Base-by-base conservation (phyloP, 75 land plant genomes). In the Pinus taeda region DNA sequence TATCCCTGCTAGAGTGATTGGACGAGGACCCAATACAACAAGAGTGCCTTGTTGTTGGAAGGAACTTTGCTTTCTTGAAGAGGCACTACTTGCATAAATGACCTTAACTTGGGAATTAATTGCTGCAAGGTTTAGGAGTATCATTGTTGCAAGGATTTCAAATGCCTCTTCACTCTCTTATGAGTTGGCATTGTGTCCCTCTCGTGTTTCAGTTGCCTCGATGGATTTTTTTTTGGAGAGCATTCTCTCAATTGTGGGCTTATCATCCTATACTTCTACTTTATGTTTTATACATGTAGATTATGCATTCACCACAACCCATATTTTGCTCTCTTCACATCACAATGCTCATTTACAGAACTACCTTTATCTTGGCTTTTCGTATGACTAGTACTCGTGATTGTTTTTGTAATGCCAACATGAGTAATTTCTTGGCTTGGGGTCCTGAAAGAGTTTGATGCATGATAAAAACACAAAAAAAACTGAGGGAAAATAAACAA, bases 61-160 rank as follows among this genome's bases (percentile, higher is more conserved):
- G 12, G 22, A 22, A 69, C 14, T 69, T 69, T 42, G n/a, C 13
- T 69, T 69, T 42, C 22, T 69, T 7, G 42, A 4, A 69, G 71
- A 1, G 22, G 7, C 49, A 39, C 22, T 69, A 18, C 49, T 39
- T 69, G 20, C 9, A 69, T 13, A 69, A 24, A 69, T 42, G 53
- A 8, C 53, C 71, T 69, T 69, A 42, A 69, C 30, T 12, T 62
- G 65, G 30, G 65, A 62, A 15, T 62, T 13, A 62, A 15, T 62
- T 8, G 36, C 36, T 62, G 65, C 71, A 69, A 69, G 71, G 53
- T 53, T 69, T 53, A 69, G 53, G n/a, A 69, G 71, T 69, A 69
- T 69, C 45, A 37, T 69, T 39, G 71, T 53, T 42, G 71, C 71
- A 69, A 69, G 53, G 49, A 21, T 69, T 69, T 69, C 71, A 69